These are phyloP conservation scores for Chloris gayana DNA, from an alignment of 176 grass and related monocot species.

Conservation along the genomic window DNA sequence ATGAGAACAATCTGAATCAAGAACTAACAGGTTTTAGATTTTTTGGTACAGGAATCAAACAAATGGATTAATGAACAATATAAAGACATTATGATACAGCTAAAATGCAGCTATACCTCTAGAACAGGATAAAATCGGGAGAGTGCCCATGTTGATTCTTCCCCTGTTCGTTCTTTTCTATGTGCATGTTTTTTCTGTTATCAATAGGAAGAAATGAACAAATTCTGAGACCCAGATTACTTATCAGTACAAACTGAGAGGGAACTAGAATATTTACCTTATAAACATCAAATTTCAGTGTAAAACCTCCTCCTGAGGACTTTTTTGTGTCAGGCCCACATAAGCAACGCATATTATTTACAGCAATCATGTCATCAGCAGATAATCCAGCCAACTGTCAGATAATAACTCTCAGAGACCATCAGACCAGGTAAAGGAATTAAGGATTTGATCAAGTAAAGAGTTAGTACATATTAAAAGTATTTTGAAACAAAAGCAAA, in stretches of 20 bases:
- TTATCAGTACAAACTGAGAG: conserved; percentile 15
- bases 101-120: conserved; percentile 61
- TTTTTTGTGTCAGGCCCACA: conserved; percentile 79
- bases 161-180: conserved; percentile 75
- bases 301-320: conserved; percentile 74
- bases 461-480: not conserved
- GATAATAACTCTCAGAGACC: conserved; percentile 22
- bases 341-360: conserved; percentile 94
- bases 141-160: conserved; percentile 76
- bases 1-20: conserved; percentile 17
- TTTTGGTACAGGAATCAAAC: not conserved
- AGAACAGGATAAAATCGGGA: conserved; percentile 96
- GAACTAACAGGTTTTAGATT: conserved; percentile 12
- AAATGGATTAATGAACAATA: conserved; percentile 1
- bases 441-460: conserved; percentile 1
- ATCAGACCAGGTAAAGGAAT: conserved; percentile 7
- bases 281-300: conserved; percentile 85
- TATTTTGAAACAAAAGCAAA: conserved; percentile 5
- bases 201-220: conserved; percentile 25
- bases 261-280: conserved; percentile 55
- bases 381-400: conserved; percentile 91
- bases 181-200: conserved; percentile 77
- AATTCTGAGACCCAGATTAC: conserved; percentile 25
- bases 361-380: conserved; percentile 90
- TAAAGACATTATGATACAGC: conserved; percentile 2